Evolutionary conservation across 164 flowering plant genomes (phyloP).

Genomic region (Chloranthus sessilifolius): DNA sequence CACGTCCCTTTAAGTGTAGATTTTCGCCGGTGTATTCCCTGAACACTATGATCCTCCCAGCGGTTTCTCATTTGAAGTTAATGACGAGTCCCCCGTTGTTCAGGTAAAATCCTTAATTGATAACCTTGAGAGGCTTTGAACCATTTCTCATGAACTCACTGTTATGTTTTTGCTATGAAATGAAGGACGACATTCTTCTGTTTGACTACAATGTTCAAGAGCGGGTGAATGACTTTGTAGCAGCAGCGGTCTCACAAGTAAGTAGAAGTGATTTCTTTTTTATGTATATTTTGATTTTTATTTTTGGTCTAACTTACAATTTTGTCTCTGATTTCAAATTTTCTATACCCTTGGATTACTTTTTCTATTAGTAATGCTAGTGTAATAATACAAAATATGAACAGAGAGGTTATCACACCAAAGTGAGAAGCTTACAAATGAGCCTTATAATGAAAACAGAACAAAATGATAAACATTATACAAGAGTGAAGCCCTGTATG

Average conservation of each 20-base stretch:
- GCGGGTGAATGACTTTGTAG: constrained; percentile 85
- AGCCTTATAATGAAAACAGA: too few relatives aligned
- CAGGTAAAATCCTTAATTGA: constrained; percentile 35
- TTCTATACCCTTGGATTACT: too few relatives aligned
- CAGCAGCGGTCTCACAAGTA: constrained; percentile 82
- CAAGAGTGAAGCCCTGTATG: too few relatives aligned
- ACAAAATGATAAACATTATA: too few relatives aligned
- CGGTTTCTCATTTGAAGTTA: constrained; percentile 54
- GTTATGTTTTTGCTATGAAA: constrained; percentile 3
- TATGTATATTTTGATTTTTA: too few relatives aligned
- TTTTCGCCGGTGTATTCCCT: constrained; percentile 61
- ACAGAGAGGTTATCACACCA: too few relatives aligned
- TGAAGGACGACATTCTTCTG: constrained; percentile 45
- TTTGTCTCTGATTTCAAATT: too few relatives aligned
- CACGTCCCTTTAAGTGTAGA: constrained; percentile 39
- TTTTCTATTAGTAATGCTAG: too few relatives aligned
- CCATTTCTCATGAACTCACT: not conserved
- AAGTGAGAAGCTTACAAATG: too few relatives aligned
- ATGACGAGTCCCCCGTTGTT: constrained; percentile 47
- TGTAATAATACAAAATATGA: too few relatives aligned
- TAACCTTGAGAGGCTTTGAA: not conserved
- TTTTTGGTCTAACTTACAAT: too few relatives aligned
- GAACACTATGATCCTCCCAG: constrained; percentile 59
- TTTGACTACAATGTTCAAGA: constrained; percentile 96
- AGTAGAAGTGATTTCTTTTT: too few relatives aligned